Percentiles rank a stretch among this genome's conserved stretches.
phyloP scores from a whole-genome alignment of 2,329 filamentous ascomycete genomes.

The Hymenoscyphus albidus region DNA sequence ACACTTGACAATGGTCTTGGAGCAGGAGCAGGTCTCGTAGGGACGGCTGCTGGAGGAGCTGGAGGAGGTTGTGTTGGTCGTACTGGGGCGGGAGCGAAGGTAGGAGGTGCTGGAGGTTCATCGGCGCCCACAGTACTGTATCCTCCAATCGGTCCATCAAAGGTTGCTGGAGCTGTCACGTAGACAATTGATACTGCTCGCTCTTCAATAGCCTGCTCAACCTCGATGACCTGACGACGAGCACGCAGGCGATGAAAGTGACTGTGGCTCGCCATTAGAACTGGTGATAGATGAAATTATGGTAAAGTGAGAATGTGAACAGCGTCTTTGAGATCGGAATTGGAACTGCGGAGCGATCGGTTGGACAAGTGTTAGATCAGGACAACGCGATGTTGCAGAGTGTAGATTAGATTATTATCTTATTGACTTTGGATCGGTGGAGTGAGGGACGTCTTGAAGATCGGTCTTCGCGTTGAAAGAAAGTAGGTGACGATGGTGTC shows the following conservation, averaged over 20 bases:
- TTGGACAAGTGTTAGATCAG: background rate
- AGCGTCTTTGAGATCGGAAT: background rate
- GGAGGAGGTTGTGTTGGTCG: background rate
- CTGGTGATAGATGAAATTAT: background rate
- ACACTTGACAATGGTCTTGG: background rate
- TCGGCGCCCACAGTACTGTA: constrained; percentile 39
- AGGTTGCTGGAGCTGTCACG: constrained; percentile 50
- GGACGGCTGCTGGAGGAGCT: background rate
- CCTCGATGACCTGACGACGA: constrained; percentile 1
- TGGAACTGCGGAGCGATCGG: background rate
- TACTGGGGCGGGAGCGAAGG: background rate
- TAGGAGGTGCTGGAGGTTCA: constrained; percentile 9
- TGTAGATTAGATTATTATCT: background rate
- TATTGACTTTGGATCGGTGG: background rate
- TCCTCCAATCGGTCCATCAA: constrained; percentile 46
- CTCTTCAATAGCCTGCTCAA: constrained; percentile 16
- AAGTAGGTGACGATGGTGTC: constrained; percentile 2
- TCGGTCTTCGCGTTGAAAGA: background rate
- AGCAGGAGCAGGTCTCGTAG: constrained; percentile 11
- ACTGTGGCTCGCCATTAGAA: constrained; percentile 28
- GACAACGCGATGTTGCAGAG: background rate
- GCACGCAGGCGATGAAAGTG: constrained; percentile 26
- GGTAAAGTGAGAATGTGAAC: background rate
- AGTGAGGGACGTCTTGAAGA: background rate
- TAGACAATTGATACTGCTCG: constrained; percentile 43